phyloP scores from a whole-genome alignment of 1,284 basidiomycete genomes.

The Cryptococcus sp. region DNA sequence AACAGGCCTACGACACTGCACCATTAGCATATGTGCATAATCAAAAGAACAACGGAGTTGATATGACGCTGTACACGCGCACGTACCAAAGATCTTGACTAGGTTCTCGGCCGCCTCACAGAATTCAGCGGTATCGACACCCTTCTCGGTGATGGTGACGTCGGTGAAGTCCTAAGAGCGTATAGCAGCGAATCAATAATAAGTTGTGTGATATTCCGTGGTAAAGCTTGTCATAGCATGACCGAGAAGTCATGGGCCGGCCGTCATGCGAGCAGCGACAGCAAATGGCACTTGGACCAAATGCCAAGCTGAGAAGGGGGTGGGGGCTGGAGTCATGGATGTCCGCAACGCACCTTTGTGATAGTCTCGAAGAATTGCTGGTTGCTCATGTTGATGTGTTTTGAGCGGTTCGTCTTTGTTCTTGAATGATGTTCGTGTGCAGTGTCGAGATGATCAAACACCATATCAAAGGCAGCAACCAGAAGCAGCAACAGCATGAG shows the following conservation, averaged over 20 bases:
- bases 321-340: background rate
- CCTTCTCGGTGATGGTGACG: conserved; percentile 80
- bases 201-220: background rate
- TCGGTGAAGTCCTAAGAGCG: conserved; percentile 76
- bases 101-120: conserved; percentile 87
- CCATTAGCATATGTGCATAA: background rate
- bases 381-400: conserved; percentile 61
- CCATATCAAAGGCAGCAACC: no score
- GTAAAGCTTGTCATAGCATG: background rate
- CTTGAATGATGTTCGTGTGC: no score
- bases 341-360: conserved; percentile 62
- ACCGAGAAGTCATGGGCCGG: no score
- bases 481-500: no score
- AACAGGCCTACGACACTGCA: conserved; percentile 69
- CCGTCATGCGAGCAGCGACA: background rate
- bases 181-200: background rate
- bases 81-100: conserved; percentile 85
- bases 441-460: no score
- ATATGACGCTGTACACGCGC: no score
- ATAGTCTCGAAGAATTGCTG: conserved; percentile 80
- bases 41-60: background rate
- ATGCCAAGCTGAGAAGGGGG: background rate
- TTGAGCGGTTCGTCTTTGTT: no score
- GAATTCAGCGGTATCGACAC: conserved; percentile 86
- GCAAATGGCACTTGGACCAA: background rate